Conservation (phyloP, 306 rosid genomes). For the Sophora flavescens region DNA sequence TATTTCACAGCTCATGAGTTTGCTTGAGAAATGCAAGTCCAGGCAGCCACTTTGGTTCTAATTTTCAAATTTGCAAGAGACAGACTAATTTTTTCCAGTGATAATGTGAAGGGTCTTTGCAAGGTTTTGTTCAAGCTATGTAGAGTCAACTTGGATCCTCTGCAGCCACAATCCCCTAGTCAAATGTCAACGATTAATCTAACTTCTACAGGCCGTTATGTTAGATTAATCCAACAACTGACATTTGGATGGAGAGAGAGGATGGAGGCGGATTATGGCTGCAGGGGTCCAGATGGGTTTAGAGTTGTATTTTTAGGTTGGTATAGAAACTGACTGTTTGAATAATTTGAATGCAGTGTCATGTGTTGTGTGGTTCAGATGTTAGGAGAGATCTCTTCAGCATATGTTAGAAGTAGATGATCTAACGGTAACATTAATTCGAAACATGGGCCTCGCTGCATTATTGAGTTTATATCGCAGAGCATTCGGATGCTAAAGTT, state of each 20-base stretch:
- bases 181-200: no score
- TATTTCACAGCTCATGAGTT: no score
- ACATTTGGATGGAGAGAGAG: no score
- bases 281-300: no score
- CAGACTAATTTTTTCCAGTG: no score
- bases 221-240: no score
- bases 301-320: slow-evolving; percentile 11
- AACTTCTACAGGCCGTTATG: no score
- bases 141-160: neutral
- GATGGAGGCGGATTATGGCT: no score
- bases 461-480: slow-evolving; percentile 84
- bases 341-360: slow-evolving; percentile 72
- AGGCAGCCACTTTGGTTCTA: no score
- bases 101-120: slow-evolving; percentile 1
- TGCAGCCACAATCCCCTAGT: no score
- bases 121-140: slow-evolving; percentile 5
- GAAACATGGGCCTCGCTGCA: slow-evolving; percentile 77
- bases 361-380: slow-evolving; percentile 75
- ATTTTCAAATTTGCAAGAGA: no score
- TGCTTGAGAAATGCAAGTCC: no score
- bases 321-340: slow-evolving; percentile 42
- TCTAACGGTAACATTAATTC: slow-evolving; percentile 62
- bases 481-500: slow-evolving; percentile 70
- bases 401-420: slow-evolving; percentile 77
- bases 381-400: slow-evolving; percentile 66